These are phyloP conservation scores for Trichopus zeylanicus DNA, from an alignment of 116 monocot genomes.

Conservation along the genomic window DNA sequence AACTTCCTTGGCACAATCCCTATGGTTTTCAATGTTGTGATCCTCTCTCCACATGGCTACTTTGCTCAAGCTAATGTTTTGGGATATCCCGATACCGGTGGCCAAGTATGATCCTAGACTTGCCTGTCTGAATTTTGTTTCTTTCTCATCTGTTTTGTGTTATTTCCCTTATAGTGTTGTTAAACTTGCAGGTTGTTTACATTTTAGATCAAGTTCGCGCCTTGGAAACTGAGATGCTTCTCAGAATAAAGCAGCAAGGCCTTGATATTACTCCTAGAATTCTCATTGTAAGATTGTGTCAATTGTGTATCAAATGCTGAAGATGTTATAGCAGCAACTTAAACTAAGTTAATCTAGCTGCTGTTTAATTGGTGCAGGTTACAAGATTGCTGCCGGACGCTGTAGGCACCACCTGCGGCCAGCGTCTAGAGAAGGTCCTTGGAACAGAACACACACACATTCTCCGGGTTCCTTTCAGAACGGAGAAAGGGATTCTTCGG, in stretches of 20 bases:
- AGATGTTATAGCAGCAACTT: not conserved
- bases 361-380: constrained; percentile 57
- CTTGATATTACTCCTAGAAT: constrained; percentile 69
- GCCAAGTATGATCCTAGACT: constrained; percentile 34
- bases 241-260: constrained; percentile 73
- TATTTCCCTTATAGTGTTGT: too few relatives aligned
- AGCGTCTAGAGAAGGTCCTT: constrained; percentile 61
- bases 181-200: constrained; percentile 53
- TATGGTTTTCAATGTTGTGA: constrained; percentile 80
- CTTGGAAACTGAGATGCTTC: constrained; percentile 72
- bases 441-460: constrained; percentile 63
- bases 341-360: too few relatives aligned
- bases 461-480: constrained; percentile 66
- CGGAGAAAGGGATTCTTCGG: constrained; percentile 58
- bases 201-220: constrained; percentile 93
- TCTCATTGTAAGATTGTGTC: constrained; percentile 48
- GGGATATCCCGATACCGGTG: constrained; percentile 85
- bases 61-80: constrained; percentile 84
- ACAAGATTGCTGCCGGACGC: constrained; percentile 82
- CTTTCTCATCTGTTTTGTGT: not conserved
- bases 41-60: constrained; percentile 84
- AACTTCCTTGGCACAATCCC: constrained; percentile 65
- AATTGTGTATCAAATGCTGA: not conserved
- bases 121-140: not conserved
- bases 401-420: constrained; percentile 70